phyloP scores from a whole-genome alignment of 139 green algal species.

The Chlorokybus atmophyticus region DNA sequence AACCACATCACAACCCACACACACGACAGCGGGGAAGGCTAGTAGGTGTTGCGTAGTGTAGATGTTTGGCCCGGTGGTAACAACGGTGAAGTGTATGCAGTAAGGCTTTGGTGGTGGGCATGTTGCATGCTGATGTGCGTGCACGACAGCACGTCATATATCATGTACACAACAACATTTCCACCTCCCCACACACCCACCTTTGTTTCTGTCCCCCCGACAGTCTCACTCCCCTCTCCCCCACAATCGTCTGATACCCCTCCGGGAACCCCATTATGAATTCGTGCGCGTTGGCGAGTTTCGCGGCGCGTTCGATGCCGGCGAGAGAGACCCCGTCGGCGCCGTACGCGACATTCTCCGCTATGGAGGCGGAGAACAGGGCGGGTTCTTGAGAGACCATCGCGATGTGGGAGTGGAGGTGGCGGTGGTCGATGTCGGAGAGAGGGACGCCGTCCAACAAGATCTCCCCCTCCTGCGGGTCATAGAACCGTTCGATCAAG shows the following conservation, averaged over 20 bases:
- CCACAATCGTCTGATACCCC: constrained; percentile 46
- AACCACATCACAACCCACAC: too few relatives aligned
- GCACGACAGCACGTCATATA: too few relatives aligned
- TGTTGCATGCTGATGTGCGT: too few relatives aligned
- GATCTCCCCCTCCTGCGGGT: constrained; percentile 33
- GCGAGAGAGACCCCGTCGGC: background rate
- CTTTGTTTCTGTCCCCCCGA: constrained; percentile 64
- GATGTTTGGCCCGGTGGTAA: too few relatives aligned
- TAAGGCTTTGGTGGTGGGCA: too few relatives aligned
- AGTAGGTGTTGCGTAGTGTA: too few relatives aligned
- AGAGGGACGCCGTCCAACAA: constrained; percentile 13
- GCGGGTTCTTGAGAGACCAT: constrained; percentile 32
- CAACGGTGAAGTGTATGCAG: too few relatives aligned
- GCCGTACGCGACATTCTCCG: constrained; percentile 76
- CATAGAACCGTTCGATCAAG: constrained; percentile 83
- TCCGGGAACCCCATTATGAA: constrained; percentile 55
- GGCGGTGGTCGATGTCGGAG: constrained; percentile 6
- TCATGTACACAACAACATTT: too few relatives aligned
- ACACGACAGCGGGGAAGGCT: too few relatives aligned
- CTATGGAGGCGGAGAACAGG: constrained; percentile 74
- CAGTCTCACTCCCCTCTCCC: constrained; percentile 24
- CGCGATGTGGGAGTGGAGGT: constrained; percentile 26
- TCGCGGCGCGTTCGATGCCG: constrained; percentile 32
- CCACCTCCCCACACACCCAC: too few relatives aligned
- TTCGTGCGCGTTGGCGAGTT: constrained; percentile 50